Base-by-base conservation (phyloP, 2,329 filamentous ascomycete species). In the Pseudogymnoascus sp. region DNA sequence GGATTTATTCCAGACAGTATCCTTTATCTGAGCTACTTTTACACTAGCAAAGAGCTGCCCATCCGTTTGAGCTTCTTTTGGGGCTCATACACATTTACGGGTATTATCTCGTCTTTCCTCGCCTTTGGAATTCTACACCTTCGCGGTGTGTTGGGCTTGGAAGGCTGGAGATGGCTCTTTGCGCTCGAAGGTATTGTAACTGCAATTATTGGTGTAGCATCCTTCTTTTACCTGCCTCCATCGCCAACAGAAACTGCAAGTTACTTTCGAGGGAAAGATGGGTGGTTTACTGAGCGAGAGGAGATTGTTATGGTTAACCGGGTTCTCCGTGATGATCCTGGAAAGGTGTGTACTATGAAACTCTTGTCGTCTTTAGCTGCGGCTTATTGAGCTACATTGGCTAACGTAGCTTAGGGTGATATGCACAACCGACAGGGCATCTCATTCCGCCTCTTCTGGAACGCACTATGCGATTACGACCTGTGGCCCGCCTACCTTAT, bases 11-110 rank as follows among this genome's bases (percentile, higher is more conserved):
- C 84, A 5, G 82, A 81, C 68, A 82, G 77, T 47, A 81, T 86
- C 59, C 73, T 86, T 0, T 89, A 88, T 68, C 76, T 89, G 1
- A 84, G 80, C 28, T 90, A 90, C 70, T 90, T 85, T 73, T 90
- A 89, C 72, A 89, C 82, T 9, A 81, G 83, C 2, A 79, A 77
- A 62, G 81, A 89, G 71, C 76, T 90, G 1, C 85, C 87, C 0
- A 78, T 82, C 37, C 79, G 87, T 0, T 74, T 90, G 22, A 82
- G 82, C 59, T 88, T 80, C 74, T 89, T 89, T 72, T 90, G 86
- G 87, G 80, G 67, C 1, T 76, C 82, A 1, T 84, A 83, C 59
- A 75, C 77, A 43, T 71, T 73, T 4, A 77, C 79, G 0, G 73
- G 79, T 38, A 81, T 84, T 37, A 71, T 80, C 3, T 77, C 78